These are phyloP conservation scores for Candida labiduridarum DNA, from an alignment of 1,139 yeast genomes.

Conservation along the genomic window DNA sequence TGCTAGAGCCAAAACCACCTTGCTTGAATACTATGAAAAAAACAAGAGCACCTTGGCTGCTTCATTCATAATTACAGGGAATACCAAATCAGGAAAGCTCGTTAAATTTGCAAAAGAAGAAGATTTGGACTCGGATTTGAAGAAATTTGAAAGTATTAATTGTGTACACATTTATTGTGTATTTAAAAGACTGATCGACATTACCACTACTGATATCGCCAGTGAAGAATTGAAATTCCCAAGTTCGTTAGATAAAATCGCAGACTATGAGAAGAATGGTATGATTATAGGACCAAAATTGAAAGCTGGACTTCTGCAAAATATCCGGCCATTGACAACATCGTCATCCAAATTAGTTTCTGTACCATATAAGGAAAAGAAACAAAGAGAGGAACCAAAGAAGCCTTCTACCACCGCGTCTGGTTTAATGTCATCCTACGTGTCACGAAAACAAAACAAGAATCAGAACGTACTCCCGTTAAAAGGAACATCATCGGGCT, in stretches of 20 bases:
- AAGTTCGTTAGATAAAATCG: constrained; percentile 21
- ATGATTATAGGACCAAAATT: constrained; percentile 39
- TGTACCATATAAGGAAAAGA: neutral
- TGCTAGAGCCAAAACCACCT: constrained; percentile 30
- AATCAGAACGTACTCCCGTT: neutral
- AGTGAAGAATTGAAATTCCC: constrained; percentile 30
- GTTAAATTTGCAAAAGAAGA: constrained; percentile 25
- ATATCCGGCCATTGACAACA: constrained; percentile 4
- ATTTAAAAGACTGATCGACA: constrained; percentile 19
- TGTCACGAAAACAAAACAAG: constrained; percentile 26
- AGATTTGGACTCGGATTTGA: constrained; percentile 19
- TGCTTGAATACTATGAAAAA: constrained; percentile 34
- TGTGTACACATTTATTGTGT: constrained; percentile 39
- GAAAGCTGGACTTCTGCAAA: constrained; percentile 9
- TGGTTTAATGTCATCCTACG: constrained; percentile 28
- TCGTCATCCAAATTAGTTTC: neutral
- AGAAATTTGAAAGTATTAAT: constrained; percentile 23
- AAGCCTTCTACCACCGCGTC: constrained; percentile 18
- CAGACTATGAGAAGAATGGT: constrained; percentile 30
- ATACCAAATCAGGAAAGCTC: constrained; percentile 11
- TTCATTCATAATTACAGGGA: constrained; percentile 37
- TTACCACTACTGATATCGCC: constrained; percentile 29
- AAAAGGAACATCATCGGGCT: constrained; percentile 15
- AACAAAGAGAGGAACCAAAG: constrained; percentile 5
- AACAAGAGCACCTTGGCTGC: constrained; percentile 36